Evolutionary conservation across 805 yeast genomes (phyloP).

Genomic region (Clavispora carvajalis): DNA sequence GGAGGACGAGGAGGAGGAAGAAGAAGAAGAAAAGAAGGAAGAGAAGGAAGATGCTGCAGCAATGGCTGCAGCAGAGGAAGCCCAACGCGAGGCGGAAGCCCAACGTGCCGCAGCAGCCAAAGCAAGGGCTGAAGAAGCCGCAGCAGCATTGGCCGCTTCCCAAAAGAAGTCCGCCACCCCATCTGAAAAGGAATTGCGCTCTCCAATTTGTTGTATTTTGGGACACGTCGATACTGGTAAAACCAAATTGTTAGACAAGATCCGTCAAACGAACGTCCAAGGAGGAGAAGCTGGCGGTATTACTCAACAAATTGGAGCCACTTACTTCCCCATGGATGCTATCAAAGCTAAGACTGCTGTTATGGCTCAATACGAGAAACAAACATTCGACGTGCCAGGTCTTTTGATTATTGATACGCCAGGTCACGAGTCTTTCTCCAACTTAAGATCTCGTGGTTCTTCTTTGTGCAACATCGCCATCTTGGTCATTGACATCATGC

Average conservation of each 20-base stretch:
- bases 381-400: constrained; percentile 93
- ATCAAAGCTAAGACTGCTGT: constrained; percentile 86
- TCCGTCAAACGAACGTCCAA: constrained; percentile 98
- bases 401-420: constrained; percentile 96
- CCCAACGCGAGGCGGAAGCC: constrained; percentile 22
- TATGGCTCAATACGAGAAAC: constrained; percentile 82
- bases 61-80: constrained; percentile 12
- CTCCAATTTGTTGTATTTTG: constrained; percentile 97
- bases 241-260: constrained; percentile 91
- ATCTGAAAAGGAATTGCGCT: constrained; percentile 65
- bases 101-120: constrained; percentile 3
- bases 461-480: constrained; percentile 98
- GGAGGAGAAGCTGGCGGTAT: constrained; percentile 99
- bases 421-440: constrained; percentile 99
- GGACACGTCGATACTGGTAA: constrained; percentile 99
- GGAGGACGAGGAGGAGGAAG: constrained; percentile 26
- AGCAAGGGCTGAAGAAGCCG: constrained; percentile 31
- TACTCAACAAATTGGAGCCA: constrained; percentile 99
- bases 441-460: constrained; percentile 97
- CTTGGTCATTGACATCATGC: constrained; percentile 97
- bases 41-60: constrained; percentile 7
- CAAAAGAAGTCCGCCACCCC: constrained; percentile 14
- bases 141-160: constrained; percentile 8
- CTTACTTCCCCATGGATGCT: constrained; percentile 96
- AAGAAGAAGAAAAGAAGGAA: constrained; percentile 11